phyloP scores from a whole-genome alignment of 352 stramenopile genomes.

The Phytopythium boreale region DNA sequence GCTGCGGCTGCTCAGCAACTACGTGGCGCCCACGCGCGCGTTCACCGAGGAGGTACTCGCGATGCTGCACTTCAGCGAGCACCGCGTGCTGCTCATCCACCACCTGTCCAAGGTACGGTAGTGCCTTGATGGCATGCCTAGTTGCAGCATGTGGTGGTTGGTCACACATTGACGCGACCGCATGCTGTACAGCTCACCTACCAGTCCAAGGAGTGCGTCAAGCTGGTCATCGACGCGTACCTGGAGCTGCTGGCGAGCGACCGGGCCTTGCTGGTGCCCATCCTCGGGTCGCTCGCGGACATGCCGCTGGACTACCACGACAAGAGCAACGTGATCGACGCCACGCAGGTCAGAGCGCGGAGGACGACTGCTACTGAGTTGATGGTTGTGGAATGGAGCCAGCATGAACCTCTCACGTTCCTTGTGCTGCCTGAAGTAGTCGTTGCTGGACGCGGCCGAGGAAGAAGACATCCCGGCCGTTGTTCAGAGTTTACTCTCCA shows the following conservation, averaged over 20 bases:
- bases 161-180: no score
- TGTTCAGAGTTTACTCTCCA: slow-evolving; percentile 71
- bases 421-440: slow-evolving; percentile 16
- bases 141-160: not conserved
- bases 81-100: slow-evolving; percentile 76
- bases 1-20: slow-evolving; percentile 71
- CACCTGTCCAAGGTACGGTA: slow-evolving; percentile 63
- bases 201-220: slow-evolving; percentile 74
- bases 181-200: slow-evolving; percentile 54
- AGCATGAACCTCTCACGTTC: not conserved
- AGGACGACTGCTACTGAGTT: not conserved
- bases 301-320: slow-evolving; percentile 59
- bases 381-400: not conserved
- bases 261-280: slow-evolving; percentile 66
- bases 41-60: slow-evolving; percentile 74
- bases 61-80: slow-evolving; percentile 69
- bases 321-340: slow-evolving; percentile 62
- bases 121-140: no score
- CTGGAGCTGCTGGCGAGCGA: slow-evolving; percentile 76
- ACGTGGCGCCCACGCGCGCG: slow-evolving; percentile 60
- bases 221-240: slow-evolving; percentile 72
- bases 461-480: slow-evolving; percentile 80
- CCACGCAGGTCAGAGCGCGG: slow-evolving; percentile 40
- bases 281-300: slow-evolving; percentile 74
- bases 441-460: slow-evolving; percentile 63